These are phyloP conservation scores for Clarireedia sp. DNA, from an alignment of 2,329 filamentous ascomycete genomes.

Conservation along the genomic window DNA sequence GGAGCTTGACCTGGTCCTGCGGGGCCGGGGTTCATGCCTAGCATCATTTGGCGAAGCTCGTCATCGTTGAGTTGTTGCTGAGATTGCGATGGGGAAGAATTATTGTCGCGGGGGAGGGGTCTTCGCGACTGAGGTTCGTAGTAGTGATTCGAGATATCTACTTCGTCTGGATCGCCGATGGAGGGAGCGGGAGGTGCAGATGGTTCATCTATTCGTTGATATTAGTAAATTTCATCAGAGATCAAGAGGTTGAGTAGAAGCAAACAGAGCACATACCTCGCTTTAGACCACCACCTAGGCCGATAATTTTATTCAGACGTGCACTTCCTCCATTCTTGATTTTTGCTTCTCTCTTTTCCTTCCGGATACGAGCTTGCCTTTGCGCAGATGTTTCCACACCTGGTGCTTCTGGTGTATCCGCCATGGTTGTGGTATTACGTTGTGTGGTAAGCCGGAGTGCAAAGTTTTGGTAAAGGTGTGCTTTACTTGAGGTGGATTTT, in stretches of 20 bases:
- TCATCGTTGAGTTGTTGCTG: slow-evolving; percentile 41
- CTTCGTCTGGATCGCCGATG: slow-evolving; percentile 51
- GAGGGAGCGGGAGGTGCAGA: slow-evolving; percentile 26
- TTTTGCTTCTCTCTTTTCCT: slow-evolving; percentile 73
- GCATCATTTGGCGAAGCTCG: slow-evolving; percentile 58
- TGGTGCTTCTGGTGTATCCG: not conserved
- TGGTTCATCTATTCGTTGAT: slow-evolving; percentile 25
- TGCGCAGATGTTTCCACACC: slow-evolving; percentile 1
- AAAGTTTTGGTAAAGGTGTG: not conserved
- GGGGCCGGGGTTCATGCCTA: slow-evolving; percentile 41
- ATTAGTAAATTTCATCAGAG: not conserved
- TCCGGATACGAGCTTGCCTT: slow-evolving; percentile 62
- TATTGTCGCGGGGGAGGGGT: slow-evolving; percentile 29
- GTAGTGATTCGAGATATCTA: slow-evolving; percentile 68
- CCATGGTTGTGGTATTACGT: not conserved
- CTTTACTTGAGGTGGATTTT: not conserved
- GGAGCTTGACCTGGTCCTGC: slow-evolving; percentile 23
- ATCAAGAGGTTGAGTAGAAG: not conserved
- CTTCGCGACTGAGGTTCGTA: slow-evolving; percentile 46
- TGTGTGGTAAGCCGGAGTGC: not conserved
- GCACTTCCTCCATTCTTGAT: slow-evolving; percentile 63
- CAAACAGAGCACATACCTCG: slow-evolving; percentile 31
- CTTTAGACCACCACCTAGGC: slow-evolving; percentile 52
- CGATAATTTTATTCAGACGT: slow-evolving; percentile 67
- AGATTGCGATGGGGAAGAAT: not conserved